These are phyloP conservation scores for Trichoderma guizhouense DNA, from an alignment of 2,329 filamentous ascomycete species.

Conservation along the genomic window DNA sequence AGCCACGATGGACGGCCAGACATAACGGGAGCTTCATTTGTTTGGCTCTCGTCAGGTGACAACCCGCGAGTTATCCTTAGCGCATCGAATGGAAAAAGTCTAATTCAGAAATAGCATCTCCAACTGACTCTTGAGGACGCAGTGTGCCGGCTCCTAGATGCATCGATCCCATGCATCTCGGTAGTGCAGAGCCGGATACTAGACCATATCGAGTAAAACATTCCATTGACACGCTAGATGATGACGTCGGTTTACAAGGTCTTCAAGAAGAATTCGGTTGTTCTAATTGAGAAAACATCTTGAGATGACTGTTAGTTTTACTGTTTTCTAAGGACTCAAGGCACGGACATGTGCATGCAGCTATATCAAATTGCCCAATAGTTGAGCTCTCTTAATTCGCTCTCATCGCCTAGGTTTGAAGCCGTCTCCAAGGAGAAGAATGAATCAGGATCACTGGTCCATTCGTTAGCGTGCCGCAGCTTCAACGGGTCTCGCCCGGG, in stretches of 20 bases:
- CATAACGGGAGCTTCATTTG: neutral
- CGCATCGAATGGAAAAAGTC: neutral
- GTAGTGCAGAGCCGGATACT: neutral
- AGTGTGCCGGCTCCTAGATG: neutral
- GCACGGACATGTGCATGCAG: neutral
- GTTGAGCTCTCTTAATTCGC: rapidly evolving
- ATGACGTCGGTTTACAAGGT: neutral
- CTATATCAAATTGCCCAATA: neutral
- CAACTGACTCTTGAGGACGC: neutral
- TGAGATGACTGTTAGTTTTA: neutral
- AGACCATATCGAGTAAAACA: neutral
- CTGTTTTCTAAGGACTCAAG: neutral
- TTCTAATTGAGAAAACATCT: neutral
- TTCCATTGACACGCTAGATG: neutral
- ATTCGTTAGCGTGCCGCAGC: neutral
- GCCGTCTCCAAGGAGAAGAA: neutral
- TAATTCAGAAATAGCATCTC: neutral
- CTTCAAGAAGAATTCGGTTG: neutral
- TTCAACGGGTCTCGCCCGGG: neutral
- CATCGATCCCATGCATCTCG: neutral
- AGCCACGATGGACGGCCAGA: neutral
- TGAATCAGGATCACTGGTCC: neutral
- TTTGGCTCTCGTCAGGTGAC: neutral
- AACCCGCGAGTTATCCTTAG: neutral
- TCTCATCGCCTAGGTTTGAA: neutral